phyloP scores from a whole-genome alignment of 1,284 basidiomycete species.

The Cerioporus squamosus region DNA sequence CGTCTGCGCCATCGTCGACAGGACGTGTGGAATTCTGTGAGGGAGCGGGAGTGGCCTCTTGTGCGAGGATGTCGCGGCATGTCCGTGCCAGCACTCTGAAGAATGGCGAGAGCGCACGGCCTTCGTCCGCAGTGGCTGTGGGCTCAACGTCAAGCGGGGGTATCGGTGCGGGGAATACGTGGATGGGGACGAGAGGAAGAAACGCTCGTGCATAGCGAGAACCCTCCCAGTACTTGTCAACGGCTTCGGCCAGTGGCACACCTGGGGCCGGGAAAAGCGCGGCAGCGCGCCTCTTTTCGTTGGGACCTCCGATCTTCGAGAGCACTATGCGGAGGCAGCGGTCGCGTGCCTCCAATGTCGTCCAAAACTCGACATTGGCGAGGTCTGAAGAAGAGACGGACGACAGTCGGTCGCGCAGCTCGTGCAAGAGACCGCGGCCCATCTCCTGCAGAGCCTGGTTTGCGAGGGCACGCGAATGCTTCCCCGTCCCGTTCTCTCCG shows the following conservation, averaged over 20 bases:
- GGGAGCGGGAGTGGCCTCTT: conserved; percentile 41
- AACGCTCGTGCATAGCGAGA: conserved; percentile 60
- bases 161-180: conserved; percentile 43
- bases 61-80: conserved; percentile 55
- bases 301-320: conserved; percentile 69
- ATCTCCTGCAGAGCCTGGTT: conserved; percentile 77
- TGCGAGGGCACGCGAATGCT: conserved; percentile 66
- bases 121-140: neutral
- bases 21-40: neutral
- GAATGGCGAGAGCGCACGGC: conserved; percentile 37
- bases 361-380: conserved; percentile 68
- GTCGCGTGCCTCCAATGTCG: conserved; percentile 72
- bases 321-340: conserved; percentile 69
- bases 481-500: conserved; percentile 36
- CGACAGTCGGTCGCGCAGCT: conserved; percentile 55
- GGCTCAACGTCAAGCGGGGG: conserved; percentile 17
- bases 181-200: conserved; percentile 61
- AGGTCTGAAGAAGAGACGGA: conserved; percentile 6
- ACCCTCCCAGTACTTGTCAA: conserved; percentile 59
- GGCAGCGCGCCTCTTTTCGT: conserved; percentile 60
- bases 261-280: conserved; percentile 51
- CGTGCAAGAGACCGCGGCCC: conserved; percentile 64
- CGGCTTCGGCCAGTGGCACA: conserved; percentile 31
- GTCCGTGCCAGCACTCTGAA: conserved; percentile 50
- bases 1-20: neutral